Evolutionary conservation across 441 rosid species (phyloP), one percentile per base, ranked within the genome.

Genomic region (Raphanus hybrid): DNA sequence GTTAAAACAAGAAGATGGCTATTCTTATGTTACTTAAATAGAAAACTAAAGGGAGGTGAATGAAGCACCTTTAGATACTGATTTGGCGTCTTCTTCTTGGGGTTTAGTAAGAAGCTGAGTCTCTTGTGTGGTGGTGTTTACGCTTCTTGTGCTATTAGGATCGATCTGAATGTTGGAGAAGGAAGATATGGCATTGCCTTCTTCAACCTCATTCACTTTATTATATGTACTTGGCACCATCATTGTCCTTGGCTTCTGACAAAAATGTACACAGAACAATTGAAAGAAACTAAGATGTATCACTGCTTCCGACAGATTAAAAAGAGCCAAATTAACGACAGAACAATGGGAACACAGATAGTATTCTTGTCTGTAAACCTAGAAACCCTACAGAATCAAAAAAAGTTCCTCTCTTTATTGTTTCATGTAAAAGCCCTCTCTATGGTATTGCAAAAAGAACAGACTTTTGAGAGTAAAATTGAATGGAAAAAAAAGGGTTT

Each of bases 121-220:
- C 48, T 64, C 45, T n/a, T 29, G 62, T 54, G 41, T 37, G 34
- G 37, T 35, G 32, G 39, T 35, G 73, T 8, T 34, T 18, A 43
- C 8, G 27, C 63, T 67, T 72, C 66, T 69, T 78, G 78, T 68
- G 66, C 78, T 78, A 41, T 78, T 73, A 27, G 81, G 81, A 62
- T 78, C 81, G 32, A 73, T 61, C 59, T 67, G 77, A 65, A 73
- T 78, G 37, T 68, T 78, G 23, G 76, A 71, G 63, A 77, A 65
- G 14, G 76, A 58, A 65, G 73, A 71, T 4, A 16, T 43, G 34
- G 8, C 45, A 39, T 41, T 66, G 64, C 15, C 50, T 78, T 72
- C 74, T 60, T 50, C 77, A 78, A 45, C 3, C 71, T 62, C 64
- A 69, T 14, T 35, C 68, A 57, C 48, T 43, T 14, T 66, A 55